Evolutionary conservation across 768 basidiomycete genomes (phyloP), one percentile per base, ranked within the genome.

Genomic region (Xanthoconium stramineum): DNA sequence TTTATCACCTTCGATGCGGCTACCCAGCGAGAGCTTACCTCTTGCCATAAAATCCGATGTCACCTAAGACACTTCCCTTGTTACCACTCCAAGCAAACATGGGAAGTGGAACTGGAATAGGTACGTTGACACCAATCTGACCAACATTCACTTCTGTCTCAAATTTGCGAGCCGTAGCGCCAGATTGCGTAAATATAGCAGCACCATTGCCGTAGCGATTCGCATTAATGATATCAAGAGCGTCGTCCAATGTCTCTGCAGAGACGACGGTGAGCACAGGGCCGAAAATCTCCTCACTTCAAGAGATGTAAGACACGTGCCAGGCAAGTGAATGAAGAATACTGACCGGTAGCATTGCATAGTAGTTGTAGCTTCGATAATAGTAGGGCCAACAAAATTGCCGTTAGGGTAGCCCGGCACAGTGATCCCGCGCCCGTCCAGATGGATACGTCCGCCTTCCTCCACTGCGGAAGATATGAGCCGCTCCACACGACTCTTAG

Each of bases 1-100:
- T 61, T 24, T 53, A 52, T 42, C 56, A 46, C 28, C 14, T 12
- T 14, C 47, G 33, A 17, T n/a, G 33, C 45, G 24, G 35, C 30
- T 19, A 40, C 8, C 12, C 46, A 33, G 12, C 3, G 14, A 10
- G 42, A 38, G 60, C 76, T 58, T 59, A 86, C 88, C 86, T 83
- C 72, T 89, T 89, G 30, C 95, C 95, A 63, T 97, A 97, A 76
- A 97, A 95, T 6, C 87, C 86, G 44, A 93, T 83, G 66, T 95
- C 91, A 24, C 94, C 94, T 53, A 94, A 74, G 64, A 84, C 84
- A 64, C 89, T 91, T 39, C 77, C 86, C 79, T 94, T 96, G 76
- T 94, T 96, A 29, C 97, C 96, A 64, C 90, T 93, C 93, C 93
- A 96, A 30, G 92, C 83, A 76, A 97, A 98, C 91, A 97, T 95